phyloP scores from a whole-genome alignment of 305 asterid species.

The Plantago coronopus region DNA sequence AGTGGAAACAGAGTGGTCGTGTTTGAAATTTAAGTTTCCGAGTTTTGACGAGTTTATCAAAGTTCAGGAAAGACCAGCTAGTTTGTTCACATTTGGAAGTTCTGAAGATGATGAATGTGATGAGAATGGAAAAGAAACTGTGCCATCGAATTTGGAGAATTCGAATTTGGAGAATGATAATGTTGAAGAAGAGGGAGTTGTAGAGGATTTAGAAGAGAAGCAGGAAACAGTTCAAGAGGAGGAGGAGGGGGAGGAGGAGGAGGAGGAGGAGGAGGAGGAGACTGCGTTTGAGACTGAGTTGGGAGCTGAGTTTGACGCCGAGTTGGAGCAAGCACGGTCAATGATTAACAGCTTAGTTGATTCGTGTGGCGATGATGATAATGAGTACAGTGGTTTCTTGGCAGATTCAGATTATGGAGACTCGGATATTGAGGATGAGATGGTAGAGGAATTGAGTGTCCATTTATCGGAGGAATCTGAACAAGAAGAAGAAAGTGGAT shows the following conservation, averaged over 20 bases:
- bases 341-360: slow-evolving; percentile 34
- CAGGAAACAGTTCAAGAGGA: slow-evolving; percentile 1
- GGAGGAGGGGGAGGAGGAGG: slow-evolving; percentile 18
- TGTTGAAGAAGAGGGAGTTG: slow-evolving; percentile 13
- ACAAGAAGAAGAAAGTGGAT: slow-evolving; percentile 36
- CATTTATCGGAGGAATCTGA: slow-evolving; percentile 36
- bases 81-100: slow-evolving; percentile 32
- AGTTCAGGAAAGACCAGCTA: slow-evolving; percentile 28
- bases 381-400: slow-evolving; percentile 25
- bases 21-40: slow-evolving; percentile 67
- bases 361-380: slow-evolving; percentile 37
- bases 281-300: slow-evolving; percentile 19
- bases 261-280: slow-evolving; percentile 20
- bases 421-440: slow-evolving; percentile 22
- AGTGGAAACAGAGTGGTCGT: slow-evolving; percentile 33
- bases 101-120: slow-evolving; percentile 13
- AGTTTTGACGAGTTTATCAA: slow-evolving; percentile 56
- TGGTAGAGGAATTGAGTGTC: slow-evolving; percentile 20
- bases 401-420: slow-evolving; percentile 55
- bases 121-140: slow-evolving; percentile 25
- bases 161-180: slow-evolving; percentile 13
- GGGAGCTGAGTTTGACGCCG: slow-evolving; percentile 35
- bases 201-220: slow-evolving; percentile 13
- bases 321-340: slow-evolving; percentile 32
- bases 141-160: no score